These are phyloP conservation scores for Agaricus blazei DNA, from an alignment of 768 basidiomycete genomes.

Conservation along the genomic window DNA sequence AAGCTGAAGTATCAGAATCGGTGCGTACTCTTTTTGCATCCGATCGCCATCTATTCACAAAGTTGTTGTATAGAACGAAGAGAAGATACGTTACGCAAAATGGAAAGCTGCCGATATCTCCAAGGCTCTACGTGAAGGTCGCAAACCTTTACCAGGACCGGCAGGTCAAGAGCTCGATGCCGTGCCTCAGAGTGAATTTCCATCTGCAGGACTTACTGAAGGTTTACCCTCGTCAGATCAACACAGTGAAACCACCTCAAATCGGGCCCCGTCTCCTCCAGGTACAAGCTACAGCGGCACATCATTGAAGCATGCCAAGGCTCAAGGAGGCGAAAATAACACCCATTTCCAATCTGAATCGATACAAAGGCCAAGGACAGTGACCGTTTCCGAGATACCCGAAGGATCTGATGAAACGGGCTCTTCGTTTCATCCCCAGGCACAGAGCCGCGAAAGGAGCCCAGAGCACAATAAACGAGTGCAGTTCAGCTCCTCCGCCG, in stretches of 20 bases:
- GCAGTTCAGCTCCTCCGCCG: slow-evolving; percentile 44
- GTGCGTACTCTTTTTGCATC: slow-evolving; percentile 30
- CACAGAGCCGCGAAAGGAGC: slow-evolving; percentile 20
- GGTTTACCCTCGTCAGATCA: background rate
- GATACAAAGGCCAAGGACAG: slow-evolving; percentile 18
- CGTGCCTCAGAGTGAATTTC: slow-evolving; percentile 17
- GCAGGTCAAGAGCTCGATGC: slow-evolving; percentile 40
- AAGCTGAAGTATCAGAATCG: slow-evolving; percentile 49
- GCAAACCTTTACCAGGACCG: slow-evolving; percentile 76
- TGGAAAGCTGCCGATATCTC: slow-evolving; percentile 98
- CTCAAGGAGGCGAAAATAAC: slow-evolving; percentile 23
- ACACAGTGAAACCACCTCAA: background rate
- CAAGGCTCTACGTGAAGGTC: slow-evolving; percentile 92
- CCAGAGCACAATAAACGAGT: slow-evolving; percentile 38
- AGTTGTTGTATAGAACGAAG: slow-evolving; percentile 51
- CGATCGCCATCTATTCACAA: background rate
- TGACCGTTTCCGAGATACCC: slow-evolving; percentile 40
- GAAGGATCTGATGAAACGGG: slow-evolving; percentile 1
- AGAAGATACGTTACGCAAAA: slow-evolving; percentile 90
- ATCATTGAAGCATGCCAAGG: slow-evolving; percentile 10
- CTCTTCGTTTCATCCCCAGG: background rate
- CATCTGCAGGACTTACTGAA: background rate
- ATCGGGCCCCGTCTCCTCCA: background rate
- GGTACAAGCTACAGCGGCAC: slow-evolving; percentile 7
- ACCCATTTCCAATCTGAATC: slow-evolving; percentile 17